These are phyloP conservation scores for Plectosphaerella sp. DNA, from an alignment of 2,329 filamentous ascomycete genomes.

Conservation along the genomic window DNA sequence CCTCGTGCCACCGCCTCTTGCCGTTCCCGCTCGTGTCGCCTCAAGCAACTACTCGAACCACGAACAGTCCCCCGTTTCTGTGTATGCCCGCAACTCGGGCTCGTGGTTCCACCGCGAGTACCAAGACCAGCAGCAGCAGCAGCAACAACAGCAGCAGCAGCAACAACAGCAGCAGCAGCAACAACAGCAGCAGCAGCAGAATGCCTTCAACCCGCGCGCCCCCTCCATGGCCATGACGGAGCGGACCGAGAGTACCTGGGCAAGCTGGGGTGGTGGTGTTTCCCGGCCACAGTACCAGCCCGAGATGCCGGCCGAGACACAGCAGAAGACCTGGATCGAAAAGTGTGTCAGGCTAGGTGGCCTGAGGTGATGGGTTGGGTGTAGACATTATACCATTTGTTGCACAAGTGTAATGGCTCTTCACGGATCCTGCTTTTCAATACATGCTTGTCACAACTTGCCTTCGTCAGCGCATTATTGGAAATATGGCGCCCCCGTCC, in stretches of 20 bases:
- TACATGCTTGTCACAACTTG: too few relatives aligned
- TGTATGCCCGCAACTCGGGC: slow-evolving; percentile 2
- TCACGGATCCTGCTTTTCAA: too few relatives aligned
- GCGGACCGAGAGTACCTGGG: slow-evolving; percentile 11
- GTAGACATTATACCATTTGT: too few relatives aligned
- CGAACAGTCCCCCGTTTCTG: slow-evolving; percentile 5
- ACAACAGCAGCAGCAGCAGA: not conserved
- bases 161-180: not conserved
- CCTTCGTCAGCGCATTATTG: too few relatives aligned
- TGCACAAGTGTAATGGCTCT: too few relatives aligned
- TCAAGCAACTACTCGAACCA: not conserved
- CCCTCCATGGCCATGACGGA: slow-evolving; percentile 11
- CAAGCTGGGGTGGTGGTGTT: slow-evolving; percentile 9
- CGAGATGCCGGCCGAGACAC: slow-evolving; percentile 1
- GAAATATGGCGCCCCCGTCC: too few relatives aligned
- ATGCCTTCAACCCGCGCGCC: slow-evolving; percentile 5
- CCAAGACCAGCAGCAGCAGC: not conserved
- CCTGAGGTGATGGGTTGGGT: slow-evolving; percentile 1
- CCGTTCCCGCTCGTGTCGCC: not conserved
- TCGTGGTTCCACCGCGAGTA: not conserved
- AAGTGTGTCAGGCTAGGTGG: slow-evolving; percentile 11
- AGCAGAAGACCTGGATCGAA: slow-evolving; percentile 8
- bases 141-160: not conserved
- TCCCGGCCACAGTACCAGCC: slow-evolving; percentile 4
- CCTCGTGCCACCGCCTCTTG: not conserved